These are phyloP conservation scores for Nitzschia palea DNA, from an alignment of 108 stramenopile genomes.

Conservation along the genomic window DNA sequence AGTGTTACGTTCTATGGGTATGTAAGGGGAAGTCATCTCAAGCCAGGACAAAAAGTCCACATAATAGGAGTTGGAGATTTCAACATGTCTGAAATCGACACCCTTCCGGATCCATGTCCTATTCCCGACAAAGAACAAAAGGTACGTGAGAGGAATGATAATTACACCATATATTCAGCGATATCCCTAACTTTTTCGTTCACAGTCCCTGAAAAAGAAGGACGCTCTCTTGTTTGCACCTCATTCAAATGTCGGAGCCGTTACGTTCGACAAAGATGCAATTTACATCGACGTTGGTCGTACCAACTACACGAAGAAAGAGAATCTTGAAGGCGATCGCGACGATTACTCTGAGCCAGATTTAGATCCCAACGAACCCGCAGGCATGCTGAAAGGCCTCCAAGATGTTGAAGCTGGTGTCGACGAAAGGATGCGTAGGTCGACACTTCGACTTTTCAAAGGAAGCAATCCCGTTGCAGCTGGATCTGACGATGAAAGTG, in stretches of 20 bases:
- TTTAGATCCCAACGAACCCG: slow-evolving; percentile 50
- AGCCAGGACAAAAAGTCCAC: slow-evolving; percentile 86
- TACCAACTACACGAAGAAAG: slow-evolving; percentile 86
- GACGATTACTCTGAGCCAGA: slow-evolving; percentile 45
- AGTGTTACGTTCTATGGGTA: slow-evolving; percentile 93
- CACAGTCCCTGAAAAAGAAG: slow-evolving; percentile 81
- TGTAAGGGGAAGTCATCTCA: slow-evolving; percentile 94
- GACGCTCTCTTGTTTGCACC: slow-evolving; percentile 95
- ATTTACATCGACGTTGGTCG: slow-evolving; percentile 96
- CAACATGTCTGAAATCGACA: slow-evolving; percentile 62
- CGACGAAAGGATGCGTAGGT: slow-evolving; percentile 85
- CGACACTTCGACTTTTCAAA: slow-evolving; percentile 82
- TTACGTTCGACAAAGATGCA: slow-evolving; percentile 94
- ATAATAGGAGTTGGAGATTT: slow-evolving; percentile 97
- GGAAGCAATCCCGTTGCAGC: slow-evolving; percentile 67
- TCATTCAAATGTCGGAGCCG: slow-evolving; percentile 89
- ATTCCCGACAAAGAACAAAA: slow-evolving; percentile 81
- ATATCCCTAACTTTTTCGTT: not conserved
- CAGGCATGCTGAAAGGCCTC: slow-evolving; percentile 79
- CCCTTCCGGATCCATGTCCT: slow-evolving; percentile 86
- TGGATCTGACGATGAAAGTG: slow-evolving; percentile 48
- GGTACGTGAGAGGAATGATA: slow-evolving; percentile 20
- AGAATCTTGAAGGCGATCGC: slow-evolving; percentile 58
- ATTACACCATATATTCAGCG: not conserved
- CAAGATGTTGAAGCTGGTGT: slow-evolving; percentile 88